Evolutionary conservation across 2,329 filamentous ascomycete species (phyloP).

Genomic region (Talaromyces rugulosus): DNA sequence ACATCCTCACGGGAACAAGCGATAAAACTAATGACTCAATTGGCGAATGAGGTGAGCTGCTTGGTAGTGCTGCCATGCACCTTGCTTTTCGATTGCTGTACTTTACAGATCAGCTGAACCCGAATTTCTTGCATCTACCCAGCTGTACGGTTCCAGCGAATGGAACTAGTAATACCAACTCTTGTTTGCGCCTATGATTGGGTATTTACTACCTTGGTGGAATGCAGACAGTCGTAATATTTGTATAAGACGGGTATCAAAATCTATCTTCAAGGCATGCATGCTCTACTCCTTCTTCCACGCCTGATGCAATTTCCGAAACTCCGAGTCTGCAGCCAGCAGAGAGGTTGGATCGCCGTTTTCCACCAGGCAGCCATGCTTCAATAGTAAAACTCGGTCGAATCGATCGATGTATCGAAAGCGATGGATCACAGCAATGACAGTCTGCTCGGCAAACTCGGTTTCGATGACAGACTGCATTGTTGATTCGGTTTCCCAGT

Average conservation of each 20-base stretch:
- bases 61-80: background rate
- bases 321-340: slow-evolving; percentile 34
- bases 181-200: background rate
- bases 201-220: background rate
- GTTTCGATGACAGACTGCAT: slow-evolving; percentile 55
- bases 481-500: slow-evolving; percentile 52
- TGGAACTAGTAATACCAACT: background rate
- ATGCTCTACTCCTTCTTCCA: background rate
- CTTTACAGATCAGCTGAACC: background rate
- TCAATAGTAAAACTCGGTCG: slow-evolving; percentile 33
- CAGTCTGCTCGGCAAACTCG: slow-evolving; percentile 53
- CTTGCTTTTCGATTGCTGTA: background rate
- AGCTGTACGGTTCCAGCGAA: background rate
- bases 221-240: background rate
- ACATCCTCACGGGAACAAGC: background rate
- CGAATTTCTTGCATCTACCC: background rate
- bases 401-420: slow-evolving; percentile 42
- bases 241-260: background rate
- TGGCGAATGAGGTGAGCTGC: background rate
- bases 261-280: background rate
- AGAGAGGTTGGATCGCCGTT: slow-evolving; percentile 30
- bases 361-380: slow-evolving; percentile 32
- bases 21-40: background rate
- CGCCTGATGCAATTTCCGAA: slow-evolving; percentile 28
- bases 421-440: slow-evolving; percentile 55